Base-by-base conservation (phyloP, 768 basidiomycete genomes). In the Phanerodontia chrysosporium region DNA sequence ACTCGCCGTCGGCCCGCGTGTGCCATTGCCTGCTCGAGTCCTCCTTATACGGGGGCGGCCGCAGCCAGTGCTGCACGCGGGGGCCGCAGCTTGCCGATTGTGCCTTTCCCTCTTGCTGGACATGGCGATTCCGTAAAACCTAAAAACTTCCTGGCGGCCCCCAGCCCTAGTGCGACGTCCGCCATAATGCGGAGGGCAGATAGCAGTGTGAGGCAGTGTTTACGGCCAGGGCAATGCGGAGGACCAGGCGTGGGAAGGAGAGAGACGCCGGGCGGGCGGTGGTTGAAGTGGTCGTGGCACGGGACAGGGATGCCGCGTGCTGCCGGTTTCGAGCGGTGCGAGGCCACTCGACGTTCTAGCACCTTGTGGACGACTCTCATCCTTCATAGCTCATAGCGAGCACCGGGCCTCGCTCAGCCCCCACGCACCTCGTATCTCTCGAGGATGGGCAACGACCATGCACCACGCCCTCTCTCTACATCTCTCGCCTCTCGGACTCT, bases 351-450 rank as follows among this genome's bases (percentile, higher is more conserved):
- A 39, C 48, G 14, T 29, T 32, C 46, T 21, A 18, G 27, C 24
- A 53, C 45, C 55, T 57, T 51, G 36, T 45, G 48, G 35, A 57
- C 57, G 32, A 62, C 27, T 42, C 39, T 42, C 51, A 49, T 54
- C 49, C 45, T 42, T 36, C 48, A 51, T 62, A 44, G 65, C 64
- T 67, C 69, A 60, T 60, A 51, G 55, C 63, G 66, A 63, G 69
- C 65, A 60, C 57, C n/a, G 69, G 69, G 69, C 65, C 60, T 58
- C 45, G 30, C 39, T 58, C 56, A 51, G 62, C 62, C 62, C 65
- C 27, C 42, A 36, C 55, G 5, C 24, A 22, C 36, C 52, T 45
- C 27, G 16, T 35, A 57, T 36, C 45, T 48, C 55, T 22, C 56
- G 55, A 61, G 52, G n/a, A 67, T 69, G 66, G 45, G 53, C 22